Evolutionary conservation across 768 basidiomycete species (phyloP), one percentile per base, ranked within the genome.

Genomic region (Calocybe indica): DNA sequence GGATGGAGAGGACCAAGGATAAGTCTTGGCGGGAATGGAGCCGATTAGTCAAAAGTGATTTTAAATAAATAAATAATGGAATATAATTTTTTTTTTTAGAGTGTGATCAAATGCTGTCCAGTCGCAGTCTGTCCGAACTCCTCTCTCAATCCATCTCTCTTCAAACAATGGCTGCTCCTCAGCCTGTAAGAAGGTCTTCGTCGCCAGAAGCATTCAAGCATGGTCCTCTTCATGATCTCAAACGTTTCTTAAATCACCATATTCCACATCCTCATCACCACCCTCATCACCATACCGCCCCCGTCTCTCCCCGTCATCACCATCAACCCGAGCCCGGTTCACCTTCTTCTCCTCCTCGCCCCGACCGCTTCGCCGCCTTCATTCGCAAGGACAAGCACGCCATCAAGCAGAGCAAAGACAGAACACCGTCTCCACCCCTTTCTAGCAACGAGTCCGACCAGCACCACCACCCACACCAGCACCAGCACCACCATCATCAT

Each of bases 181-280:
- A 22, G 22, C 22, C 22, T 22, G 22, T 22, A 22, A 22, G 22
- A 22, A 22, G 22, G 22, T 22, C 22, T 22, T 22, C 22, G 2
- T 22, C 22, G 1, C 22, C 22, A 22, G 22, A 22, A 4, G 22
- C 22, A 33, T 64, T 75, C 53, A 72, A 75, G 48, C 76, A 76
- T 51, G 86, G 91, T 0, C 87, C 92, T 2, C 77, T 98, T 43
- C 83, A 88, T 67, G 94, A 97, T 65, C 82, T 97, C 59, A 92
- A 92, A 62, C 88, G 93, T 29, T 96, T 98, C 72, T 79, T 99
- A 53, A 90, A 95, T 69, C 81, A 89, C 67, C 92, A 95, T 68
- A 83, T 95, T 42, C 82, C 82, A 49, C 82, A 87, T 57, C 69
- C 69, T 40, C 60, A 66, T 35, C 66, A 66, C 48, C 52, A 62